Evolutionary conservation across 140 eudicot genomes (phyloP), one percentile per base, ranked within the genome.

Genomic region (Flaveria floridana): DNA sequence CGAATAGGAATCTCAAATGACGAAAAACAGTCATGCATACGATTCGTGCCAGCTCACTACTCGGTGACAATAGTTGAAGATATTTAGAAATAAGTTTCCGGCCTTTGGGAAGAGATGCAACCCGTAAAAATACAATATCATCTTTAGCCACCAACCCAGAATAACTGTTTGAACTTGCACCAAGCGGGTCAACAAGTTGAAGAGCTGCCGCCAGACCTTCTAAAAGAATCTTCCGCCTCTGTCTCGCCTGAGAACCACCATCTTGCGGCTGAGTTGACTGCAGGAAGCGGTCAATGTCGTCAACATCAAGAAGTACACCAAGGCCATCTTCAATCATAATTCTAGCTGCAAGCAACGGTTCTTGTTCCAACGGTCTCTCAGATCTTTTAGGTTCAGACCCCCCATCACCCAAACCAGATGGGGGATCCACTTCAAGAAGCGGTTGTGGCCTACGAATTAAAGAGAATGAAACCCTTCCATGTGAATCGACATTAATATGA

Each of bases 301-400:
- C 99, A 19, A 94, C 91, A 65, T 94, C 96, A 4, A 90, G 85
- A 47, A 94, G 96, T 23, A 94, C 91, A 76, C 70, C 70, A 20
- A 88, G 73, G 6, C 94, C 91, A 57, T 94, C 99, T 73, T 94
- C 99, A 34, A 88, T 80, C 70, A 85, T 86, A 75, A 94, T 81
- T 85, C 99, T 85, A 68, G 99, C 99, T 20, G 96, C 99, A 83
- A 94, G 85, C 96, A 88, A 83, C 23, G 99, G 99, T 65, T 94
- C 99, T 81, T 94, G 87, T 71, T 94, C 99, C 70, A 94, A 75
- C 2, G 91, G 79, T 76, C 76, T 94, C 58, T 91, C 96, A 8
- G 85, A 83, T 46, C 68, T 25, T 78, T 87, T 87, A 14, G 73
- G 77, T 53, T 87, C 89, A 1, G 84, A 71, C 73, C 78, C 75